A percentile compares a stretch with the other conserved stretches of the same genome.
These are phyloP conservation scores for Conidiobolus incongruus DNA, from an alignment of 371 early-diverging fungal species.

Conservation along the genomic window DNA sequence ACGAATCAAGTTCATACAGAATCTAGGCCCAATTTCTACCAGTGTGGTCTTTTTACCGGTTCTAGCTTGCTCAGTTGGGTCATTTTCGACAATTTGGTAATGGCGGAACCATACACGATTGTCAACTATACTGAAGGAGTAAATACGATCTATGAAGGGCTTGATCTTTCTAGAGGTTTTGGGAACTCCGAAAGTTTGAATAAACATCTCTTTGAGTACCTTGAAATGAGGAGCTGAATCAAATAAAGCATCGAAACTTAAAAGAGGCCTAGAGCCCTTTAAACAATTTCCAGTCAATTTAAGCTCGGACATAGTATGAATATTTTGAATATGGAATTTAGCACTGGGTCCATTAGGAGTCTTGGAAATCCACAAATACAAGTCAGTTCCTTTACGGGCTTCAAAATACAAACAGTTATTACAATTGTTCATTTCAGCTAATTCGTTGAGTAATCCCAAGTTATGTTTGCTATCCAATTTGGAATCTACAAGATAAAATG, in stretches of 20 bases:
- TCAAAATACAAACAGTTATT: conserved; percentile 93
- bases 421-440: conserved; percentile 90
- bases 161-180: conserved; percentile 70
- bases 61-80: conserved; percentile 7
- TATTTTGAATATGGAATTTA: conserved; percentile 85
- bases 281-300: conserved; percentile 94
- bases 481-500: conserved; percentile 17
- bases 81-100: conserved; percentile 54
- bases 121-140: conserved; percentile 75
- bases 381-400: conserved; percentile 70
- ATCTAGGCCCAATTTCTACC: conserved; percentile 95
- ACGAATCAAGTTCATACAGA: conserved; percentile 74
- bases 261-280: conserved; percentile 84
- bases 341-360: conserved; percentile 89
- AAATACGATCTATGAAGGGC: conserved; percentile 90
- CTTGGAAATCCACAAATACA: conserved; percentile 88
- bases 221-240: conserved; percentile 59
- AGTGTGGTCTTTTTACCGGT: conserved; percentile 28
- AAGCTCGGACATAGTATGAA: conserved; percentile 96
- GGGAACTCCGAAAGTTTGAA: conserved; percentile 77
- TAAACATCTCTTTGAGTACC: conserved; percentile 75
- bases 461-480: conserved; percentile 85
- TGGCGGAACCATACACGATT: conserved; percentile 88
- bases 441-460: conserved; percentile 74
- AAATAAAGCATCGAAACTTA: conserved; percentile 82